Base-by-base conservation (phyloP, 2,329 filamentous ascomycete species). In the Dothistroma septosporum region DNA sequence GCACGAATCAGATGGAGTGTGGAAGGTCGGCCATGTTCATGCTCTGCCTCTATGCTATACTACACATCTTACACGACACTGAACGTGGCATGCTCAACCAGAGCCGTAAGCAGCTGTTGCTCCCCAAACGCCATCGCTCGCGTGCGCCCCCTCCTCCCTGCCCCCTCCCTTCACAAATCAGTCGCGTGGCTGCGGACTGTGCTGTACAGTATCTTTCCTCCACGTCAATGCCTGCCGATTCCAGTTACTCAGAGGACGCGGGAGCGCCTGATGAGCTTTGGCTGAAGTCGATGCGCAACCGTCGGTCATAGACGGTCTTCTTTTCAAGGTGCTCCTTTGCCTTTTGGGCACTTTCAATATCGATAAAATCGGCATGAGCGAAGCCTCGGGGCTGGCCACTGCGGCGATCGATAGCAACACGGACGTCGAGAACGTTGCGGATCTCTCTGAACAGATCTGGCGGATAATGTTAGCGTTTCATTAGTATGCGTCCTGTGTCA, bases 371-470 rank as follows among this genome's bases (percentile, higher is more conserved):
- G 53, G 87, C 88, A 73, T 96, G 91, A 21, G 88, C 89, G 73
- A 94, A 96, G 63, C 92, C 92, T 73, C 90, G 83, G 41, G 89
- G 89, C 77, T 89, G 87, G 50, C 91, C 91, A 7, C 89, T 92
- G 65, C 86, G 82, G 69, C 89, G 85, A 76, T 96, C 91, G 68
- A 94, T 88, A 55, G 91, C 89, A 59, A 96, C 87, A 62, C 92
- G 86, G 53, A 96, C 86, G 69, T 92, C 89, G 57, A 82, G 77
- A 53, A 93, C 82, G 73, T 90, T 88, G 54, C 82, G 78, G 61
- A 95, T 80, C 24, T 85, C 82, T 60, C 82, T 79, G 82, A 96
- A 93, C 28, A 95, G 76, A 57, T 86, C 82, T 74, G 57, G 10
- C n/a, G 41, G 8, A 44, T 1, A 19, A 19, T 19, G 41, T 44